A percentile compares a stretch with the other conserved stretches of the same genome.
phyloP scores from a whole-genome alignment of 2,329 filamentous ascomycete genomes.

The Trichophyton benhamiae region DNA sequence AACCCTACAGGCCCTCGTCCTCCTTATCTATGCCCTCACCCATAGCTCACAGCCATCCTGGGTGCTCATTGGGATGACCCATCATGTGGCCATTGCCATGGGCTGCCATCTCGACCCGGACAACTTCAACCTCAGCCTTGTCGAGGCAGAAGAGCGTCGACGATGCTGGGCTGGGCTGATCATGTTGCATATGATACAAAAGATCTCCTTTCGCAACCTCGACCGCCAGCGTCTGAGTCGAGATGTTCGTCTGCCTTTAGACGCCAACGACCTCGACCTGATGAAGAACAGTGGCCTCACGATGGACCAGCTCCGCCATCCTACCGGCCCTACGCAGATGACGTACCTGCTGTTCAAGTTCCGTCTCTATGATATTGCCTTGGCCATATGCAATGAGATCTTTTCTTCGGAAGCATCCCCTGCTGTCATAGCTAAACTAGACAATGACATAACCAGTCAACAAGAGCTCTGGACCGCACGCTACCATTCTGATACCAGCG shows the following conservation, averaged over 20 bases:
- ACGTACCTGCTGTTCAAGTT: slow-evolving; percentile 30
- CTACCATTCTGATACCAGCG: slow-evolving; percentile 19
- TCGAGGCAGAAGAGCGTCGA: slow-evolving; percentile 30
- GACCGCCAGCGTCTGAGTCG: slow-evolving; percentile 20
- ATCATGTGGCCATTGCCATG: slow-evolving; percentile 31
- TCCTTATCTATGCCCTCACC: slow-evolving; percentile 29
- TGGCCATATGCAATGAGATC: slow-evolving; percentile 26
- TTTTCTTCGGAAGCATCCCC: slow-evolving; percentile 20
- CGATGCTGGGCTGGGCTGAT: slow-evolving; percentile 30
- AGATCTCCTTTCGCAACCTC: slow-evolving; percentile 26
- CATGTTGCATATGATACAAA: slow-evolving; percentile 31
- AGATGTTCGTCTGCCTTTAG: slow-evolving; percentile 23
- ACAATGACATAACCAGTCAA: slow-evolving; percentile 22
- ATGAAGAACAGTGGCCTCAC: slow-evolving; percentile 18
- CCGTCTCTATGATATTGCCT: slow-evolving; percentile 26
- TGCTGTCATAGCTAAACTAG: slow-evolving; percentile 17
- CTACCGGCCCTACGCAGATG: slow-evolving; percentile 28
- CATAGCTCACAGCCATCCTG: slow-evolving; percentile 28
- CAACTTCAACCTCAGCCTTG: slow-evolving; percentile 22
- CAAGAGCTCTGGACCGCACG: slow-evolving; percentile 22
- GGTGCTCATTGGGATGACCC: slow-evolving; percentile 30
- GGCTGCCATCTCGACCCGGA: slow-evolving; percentile 33
- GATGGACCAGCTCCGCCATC: slow-evolving; percentile 4
- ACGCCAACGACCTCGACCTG: slow-evolving; percentile 28
- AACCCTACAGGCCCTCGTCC: slow-evolving; percentile 29